Conservation (phyloP, 1,284 basidiomycete species). For the Cerioporus squamosus region DNA sequence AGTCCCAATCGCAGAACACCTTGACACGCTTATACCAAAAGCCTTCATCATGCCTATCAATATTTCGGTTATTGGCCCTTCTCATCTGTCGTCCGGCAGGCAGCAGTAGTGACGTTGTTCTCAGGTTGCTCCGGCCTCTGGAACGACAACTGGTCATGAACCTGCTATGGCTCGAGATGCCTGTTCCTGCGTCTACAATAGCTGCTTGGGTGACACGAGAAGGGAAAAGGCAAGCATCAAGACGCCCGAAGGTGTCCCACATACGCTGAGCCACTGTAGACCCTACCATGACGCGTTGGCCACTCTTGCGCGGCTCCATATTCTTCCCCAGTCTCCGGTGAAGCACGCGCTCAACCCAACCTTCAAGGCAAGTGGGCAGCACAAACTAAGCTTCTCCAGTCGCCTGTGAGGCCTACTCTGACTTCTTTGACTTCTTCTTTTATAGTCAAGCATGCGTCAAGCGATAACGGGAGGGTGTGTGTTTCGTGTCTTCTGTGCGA, state of each 20-base stretch:
- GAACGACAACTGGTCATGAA: slow-evolving; percentile 93
- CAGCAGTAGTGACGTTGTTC: slow-evolving; percentile 15
- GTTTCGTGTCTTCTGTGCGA: background rate
- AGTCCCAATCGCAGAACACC: slow-evolving; percentile 84
- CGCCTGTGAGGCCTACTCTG: slow-evolving; percentile 64
- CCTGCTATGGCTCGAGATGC: slow-evolving; percentile 87
- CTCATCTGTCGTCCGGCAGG: slow-evolving; percentile 12
- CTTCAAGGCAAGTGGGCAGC: slow-evolving; percentile 82
- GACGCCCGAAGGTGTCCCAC: background rate
- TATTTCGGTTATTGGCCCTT: slow-evolving; percentile 73
- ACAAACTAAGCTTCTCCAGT: slow-evolving; percentile 49
- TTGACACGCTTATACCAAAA: slow-evolving; percentile 86
- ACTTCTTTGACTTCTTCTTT: slow-evolving; percentile 74
- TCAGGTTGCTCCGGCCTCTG: slow-evolving; percentile 82
- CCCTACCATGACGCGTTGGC: slow-evolving; percentile 72
- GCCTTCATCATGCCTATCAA: slow-evolving; percentile 92
- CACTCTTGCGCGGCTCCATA: slow-evolving; percentile 75
- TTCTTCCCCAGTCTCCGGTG: slow-evolving; percentile 64
- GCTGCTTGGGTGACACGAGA: slow-evolving; percentile 84
- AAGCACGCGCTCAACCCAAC: slow-evolving; percentile 75
- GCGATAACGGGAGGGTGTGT: slow-evolving; percentile 93
- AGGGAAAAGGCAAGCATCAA: slow-evolving; percentile 62
- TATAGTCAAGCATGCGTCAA: slow-evolving; percentile 82
- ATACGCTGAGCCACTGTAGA: slow-evolving; percentile 45
- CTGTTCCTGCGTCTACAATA: slow-evolving; percentile 74